A percentile compares a stretch with the other conserved stretches of the same genome.
These are phyloP conservation scores for Podospora pseudoanserina DNA, from an alignment of 495 filamentous ascomycete genomes.

Conservation along the genomic window DNA sequence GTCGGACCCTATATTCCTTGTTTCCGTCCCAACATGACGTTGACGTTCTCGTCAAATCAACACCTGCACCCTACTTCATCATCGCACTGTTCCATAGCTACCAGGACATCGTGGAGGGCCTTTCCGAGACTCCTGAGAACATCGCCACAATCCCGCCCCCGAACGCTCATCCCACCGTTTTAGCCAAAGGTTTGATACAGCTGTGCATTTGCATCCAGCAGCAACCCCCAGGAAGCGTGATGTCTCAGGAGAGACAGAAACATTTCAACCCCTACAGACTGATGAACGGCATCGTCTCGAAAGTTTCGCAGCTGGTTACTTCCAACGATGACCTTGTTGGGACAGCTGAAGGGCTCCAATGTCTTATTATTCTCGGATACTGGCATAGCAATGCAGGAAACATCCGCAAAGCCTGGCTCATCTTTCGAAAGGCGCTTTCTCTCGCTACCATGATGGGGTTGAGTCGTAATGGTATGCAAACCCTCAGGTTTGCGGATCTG, in stretches of 20 bases:
- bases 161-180: slow-evolving; percentile 41
- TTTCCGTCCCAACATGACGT: slow-evolving; percentile 43
- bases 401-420: slow-evolving; percentile 45
- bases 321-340: slow-evolving; percentile 49
- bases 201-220: slow-evolving; percentile 49
- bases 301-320: slow-evolving; percentile 40
- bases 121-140: slow-evolving; percentile 23
- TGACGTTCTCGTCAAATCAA: slow-evolving; percentile 30
- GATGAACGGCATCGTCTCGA: slow-evolving; percentile 36
- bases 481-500: slow-evolving; percentile 34
- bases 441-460: slow-evolving; percentile 47
- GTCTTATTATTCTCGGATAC: slow-evolving; percentile 34
- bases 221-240: slow-evolving; percentile 24
- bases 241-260: slow-evolving; percentile 27
- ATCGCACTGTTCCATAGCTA: slow-evolving; percentile 28
- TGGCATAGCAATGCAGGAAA: slow-evolving; percentile 46
- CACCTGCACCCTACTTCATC: slow-evolving; percentile 32
- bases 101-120: slow-evolving; percentile 27
- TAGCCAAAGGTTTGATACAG: slow-evolving; percentile 47
- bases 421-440: slow-evolving; percentile 39
- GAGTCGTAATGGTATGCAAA: slow-evolving; percentile 28
- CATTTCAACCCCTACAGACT: slow-evolving; percentile 29
- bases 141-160: slow-evolving; percentile 30
- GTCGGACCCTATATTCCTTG: slow-evolving; percentile 29
- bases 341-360: slow-evolving; percentile 45